Evolutionary conservation across 2,329 filamentous ascomycete species (phyloP).

Genomic region (Fusarium brevicatenulatum): DNA sequence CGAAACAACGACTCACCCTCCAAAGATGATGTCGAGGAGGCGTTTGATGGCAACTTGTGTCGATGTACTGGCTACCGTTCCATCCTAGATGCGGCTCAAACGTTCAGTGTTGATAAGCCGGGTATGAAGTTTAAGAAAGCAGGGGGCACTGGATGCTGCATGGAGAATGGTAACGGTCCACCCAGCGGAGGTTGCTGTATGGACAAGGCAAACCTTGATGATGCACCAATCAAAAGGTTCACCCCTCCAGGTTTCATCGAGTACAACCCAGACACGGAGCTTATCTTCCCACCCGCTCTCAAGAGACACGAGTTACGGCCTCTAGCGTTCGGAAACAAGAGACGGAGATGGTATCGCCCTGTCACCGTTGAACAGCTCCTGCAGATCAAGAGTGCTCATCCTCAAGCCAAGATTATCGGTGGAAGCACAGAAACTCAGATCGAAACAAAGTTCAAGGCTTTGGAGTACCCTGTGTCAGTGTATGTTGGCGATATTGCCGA

Average conservation of each 20-base stretch:
- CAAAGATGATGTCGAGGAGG: slow-evolving; percentile 89
- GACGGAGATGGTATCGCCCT: slow-evolving; percentile 92
- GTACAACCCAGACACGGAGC: slow-evolving; percentile 91
- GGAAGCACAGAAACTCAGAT: slow-evolving; percentile 98
- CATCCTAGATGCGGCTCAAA: slow-evolving; percentile 93
- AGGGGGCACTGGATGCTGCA: slow-evolving; percentile 73
- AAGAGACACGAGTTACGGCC: slow-evolving; percentile 85
- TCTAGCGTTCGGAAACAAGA: slow-evolving; percentile 91
- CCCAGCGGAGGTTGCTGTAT: slow-evolving; percentile 73
- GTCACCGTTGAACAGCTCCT: slow-evolving; percentile 87
- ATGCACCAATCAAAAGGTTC: slow-evolving; percentile 72
- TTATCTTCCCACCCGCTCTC: slow-evolving; percentile 91
- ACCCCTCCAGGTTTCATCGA: slow-evolving; percentile 92
- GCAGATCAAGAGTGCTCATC: slow-evolving; percentile 88
- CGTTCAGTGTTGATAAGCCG: slow-evolving; percentile 72
- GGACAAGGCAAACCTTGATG: slow-evolving; percentile 61
- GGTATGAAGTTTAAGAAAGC: slow-evolving; percentile 56
- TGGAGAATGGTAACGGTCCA: slow-evolving; percentile 67
- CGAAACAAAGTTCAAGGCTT: slow-evolving; percentile 96
- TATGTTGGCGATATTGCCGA: slow-evolving; percentile 95
- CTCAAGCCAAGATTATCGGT: slow-evolving; percentile 91
- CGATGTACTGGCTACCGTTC: slow-evolving; percentile 95
- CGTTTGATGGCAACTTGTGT: slow-evolving; percentile 96
- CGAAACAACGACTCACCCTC: slow-evolving; percentile 83
- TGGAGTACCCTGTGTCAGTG: slow-evolving; percentile 89